These are phyloP conservation scores for Tulasnella sp. DNA, from an alignment of 768 basidiomycete genomes.

Conservation along the genomic window DNA sequence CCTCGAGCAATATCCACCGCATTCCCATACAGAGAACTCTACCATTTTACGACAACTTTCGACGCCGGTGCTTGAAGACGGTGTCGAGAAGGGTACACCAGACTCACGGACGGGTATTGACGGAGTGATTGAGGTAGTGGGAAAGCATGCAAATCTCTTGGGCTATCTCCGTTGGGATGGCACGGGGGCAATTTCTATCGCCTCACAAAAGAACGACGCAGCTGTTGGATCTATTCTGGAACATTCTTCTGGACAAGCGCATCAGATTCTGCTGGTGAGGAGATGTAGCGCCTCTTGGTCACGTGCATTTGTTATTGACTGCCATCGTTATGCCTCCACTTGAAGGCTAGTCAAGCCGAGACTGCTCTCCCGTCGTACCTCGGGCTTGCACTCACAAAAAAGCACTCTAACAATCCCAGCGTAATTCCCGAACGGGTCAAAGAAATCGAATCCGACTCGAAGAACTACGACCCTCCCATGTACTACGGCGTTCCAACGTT, in stretches of 20 bases:
- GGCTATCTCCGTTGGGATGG: not conserved
- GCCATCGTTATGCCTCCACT: not conserved
- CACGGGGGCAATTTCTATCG: not conserved
- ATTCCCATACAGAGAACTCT: not conserved
- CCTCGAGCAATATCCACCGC: not conserved
- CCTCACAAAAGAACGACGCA: not conserved
- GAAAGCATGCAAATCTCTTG: not conserved
- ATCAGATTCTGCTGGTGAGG: not conserved
- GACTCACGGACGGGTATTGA: too few species aligned
- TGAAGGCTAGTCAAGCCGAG: not conserved
- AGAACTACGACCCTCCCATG: not conserved
- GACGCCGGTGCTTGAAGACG: too few species aligned
- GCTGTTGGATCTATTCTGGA: not conserved
- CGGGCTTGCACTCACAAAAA: not conserved
- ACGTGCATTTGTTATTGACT: not conserved
- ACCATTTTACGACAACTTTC: too few species aligned
- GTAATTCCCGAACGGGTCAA: not conserved
- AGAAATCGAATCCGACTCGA: not conserved
- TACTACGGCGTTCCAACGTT: not conserved
- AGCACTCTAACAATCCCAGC: not conserved
- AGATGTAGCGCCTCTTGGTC: not conserved
- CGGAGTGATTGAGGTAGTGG: not conserved
- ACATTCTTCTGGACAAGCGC: not conserved
- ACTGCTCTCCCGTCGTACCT: not conserved
- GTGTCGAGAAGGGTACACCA: too few species aligned